Conservation (phyloP, 2,329 filamentous ascomycete species). For the Exophiala spinifera region DNA sequence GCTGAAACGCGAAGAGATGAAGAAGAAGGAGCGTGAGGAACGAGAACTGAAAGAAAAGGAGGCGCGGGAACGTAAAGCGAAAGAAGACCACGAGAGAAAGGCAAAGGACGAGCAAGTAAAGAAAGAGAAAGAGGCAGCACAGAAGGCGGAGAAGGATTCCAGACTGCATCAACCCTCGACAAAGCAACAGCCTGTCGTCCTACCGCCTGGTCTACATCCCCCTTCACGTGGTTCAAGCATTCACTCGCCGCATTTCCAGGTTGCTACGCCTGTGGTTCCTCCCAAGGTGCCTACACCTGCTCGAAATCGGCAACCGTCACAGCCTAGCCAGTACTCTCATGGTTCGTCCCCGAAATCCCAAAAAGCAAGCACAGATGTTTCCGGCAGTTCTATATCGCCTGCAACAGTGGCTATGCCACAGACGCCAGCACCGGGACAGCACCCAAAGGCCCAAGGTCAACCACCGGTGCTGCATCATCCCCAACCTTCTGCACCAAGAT, state of each 20-base stretch:
- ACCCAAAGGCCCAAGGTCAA: conserved; percentile 57
- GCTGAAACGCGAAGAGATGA: conserved; percentile 66
- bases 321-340: conserved; percentile 74
- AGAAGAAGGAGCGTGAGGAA: conserved; percentile 72
- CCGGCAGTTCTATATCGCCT: conserved; percentile 62
- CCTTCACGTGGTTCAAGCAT: conserved; percentile 53
- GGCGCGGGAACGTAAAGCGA: conserved; percentile 62
- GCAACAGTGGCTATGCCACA: conserved; percentile 62
- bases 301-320: conserved; percentile 71
- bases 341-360: conserved; percentile 61
- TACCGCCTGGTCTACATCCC: conserved; percentile 53
- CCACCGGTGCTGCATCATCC: conserved; percentile 54
- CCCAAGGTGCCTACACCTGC: conserved; percentile 80
- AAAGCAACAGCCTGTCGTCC: conserved; percentile 34
- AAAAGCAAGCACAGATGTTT: conserved; percentile 51
- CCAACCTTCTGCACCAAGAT: conserved; percentile 61
- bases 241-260: conserved; percentile 74
- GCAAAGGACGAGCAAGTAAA: conserved; percentile 46
- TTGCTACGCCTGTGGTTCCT: conserved; percentile 78
- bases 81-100: conserved; percentile 60
- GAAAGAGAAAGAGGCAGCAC: conserved; percentile 56
- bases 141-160: conserved; percentile 43
- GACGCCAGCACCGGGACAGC: conserved; percentile 61
- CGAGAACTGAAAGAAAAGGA: conserved; percentile 66
- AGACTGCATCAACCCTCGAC: conserved; percentile 33